Percentiles rank a stretch among this genome's conserved stretches.
These are phyloP conservation scores for Phialemoniopsis sp. DNA, from an alignment of 2,329 filamentous ascomycete species.

Conservation along the genomic window DNA sequence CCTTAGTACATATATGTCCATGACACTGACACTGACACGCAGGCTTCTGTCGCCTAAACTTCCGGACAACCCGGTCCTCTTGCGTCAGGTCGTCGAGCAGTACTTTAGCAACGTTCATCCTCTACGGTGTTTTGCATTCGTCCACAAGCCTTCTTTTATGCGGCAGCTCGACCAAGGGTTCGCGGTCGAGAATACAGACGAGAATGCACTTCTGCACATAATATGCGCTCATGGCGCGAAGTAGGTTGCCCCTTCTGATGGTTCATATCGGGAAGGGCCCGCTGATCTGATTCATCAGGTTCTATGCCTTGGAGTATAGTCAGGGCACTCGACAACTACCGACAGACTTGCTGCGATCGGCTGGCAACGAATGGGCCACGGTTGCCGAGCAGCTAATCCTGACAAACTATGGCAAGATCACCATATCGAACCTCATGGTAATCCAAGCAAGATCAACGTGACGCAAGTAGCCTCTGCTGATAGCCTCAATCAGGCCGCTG, in stretches of 20 bases:
- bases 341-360: constrained; percentile 1
- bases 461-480: not conserved
- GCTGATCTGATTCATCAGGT: not conserved
- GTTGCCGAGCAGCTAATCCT: constrained; percentile 8
- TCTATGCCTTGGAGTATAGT: constrained; percentile 2
- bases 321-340: not conserved
- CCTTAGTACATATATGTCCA: no score
- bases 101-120: constrained; percentile 15
- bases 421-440: constrained; percentile 10
- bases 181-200: not conserved
- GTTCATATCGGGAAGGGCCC: not conserved
- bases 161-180: constrained; percentile 8
- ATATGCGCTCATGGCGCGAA: constrained; percentile 12
- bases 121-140: constrained; percentile 14
- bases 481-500: constrained; percentile 3
- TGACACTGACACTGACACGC: no score
- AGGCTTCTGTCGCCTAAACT: no score
- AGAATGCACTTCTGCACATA: constrained; percentile 6
- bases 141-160: constrained; percentile 15
- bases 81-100: constrained; percentile 8
- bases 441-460: not conserved
- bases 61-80: no score
- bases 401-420: constrained; percentile 1
- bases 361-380: constrained; percentile 10
- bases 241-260: not conserved